phyloP scores from a whole-genome alignment of 345 rosid genomes.

The Aquilaria yunnanensis region DNA sequence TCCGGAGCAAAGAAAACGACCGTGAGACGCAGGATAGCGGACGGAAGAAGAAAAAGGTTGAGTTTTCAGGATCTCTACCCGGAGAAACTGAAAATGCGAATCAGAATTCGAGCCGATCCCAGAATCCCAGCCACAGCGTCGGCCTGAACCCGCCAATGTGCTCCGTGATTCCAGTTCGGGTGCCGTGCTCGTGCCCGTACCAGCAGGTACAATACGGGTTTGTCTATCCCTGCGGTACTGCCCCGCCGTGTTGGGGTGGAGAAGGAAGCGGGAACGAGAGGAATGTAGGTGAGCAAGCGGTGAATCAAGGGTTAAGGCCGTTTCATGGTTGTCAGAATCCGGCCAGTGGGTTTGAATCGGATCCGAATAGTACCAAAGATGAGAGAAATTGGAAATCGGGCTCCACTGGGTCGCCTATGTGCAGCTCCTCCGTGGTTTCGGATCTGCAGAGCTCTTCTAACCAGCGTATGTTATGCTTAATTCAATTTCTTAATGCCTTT shows the following conservation, averaged over 20 bases:
- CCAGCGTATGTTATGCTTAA: conserved; percentile 26
- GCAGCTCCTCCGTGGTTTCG: conserved; percentile 34
- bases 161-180: conserved; percentile 18
- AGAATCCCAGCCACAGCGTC: background rate
- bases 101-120: conserved; percentile 9
- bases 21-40: conserved; percentile 8
- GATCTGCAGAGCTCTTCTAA: conserved; percentile 36
- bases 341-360: conserved; percentile 18
- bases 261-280: conserved; percentile 8
- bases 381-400: conserved; percentile 19
- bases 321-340: conserved; percentile 11
- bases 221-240: conserved; percentile 16
- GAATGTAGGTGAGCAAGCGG: conserved; percentile 16
- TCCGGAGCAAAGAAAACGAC: background rate
- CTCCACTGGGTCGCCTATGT: conserved; percentile 32
- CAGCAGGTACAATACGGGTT: conserved; percentile 17
- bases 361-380: conserved; percentile 24
- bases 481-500: background rate
- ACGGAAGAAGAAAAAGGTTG: conserved; percentile 20
- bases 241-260: conserved; percentile 20
- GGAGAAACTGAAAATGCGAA: conserved; percentile 9
- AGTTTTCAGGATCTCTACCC: conserved; percentile 6
- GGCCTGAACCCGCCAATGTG: background rate
- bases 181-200: conserved; percentile 15
- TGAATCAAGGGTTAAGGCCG: conserved; percentile 14